Evolutionary conservation across 345 rosid species (phyloP).

Genomic region (Triadica sebifera): DNA sequence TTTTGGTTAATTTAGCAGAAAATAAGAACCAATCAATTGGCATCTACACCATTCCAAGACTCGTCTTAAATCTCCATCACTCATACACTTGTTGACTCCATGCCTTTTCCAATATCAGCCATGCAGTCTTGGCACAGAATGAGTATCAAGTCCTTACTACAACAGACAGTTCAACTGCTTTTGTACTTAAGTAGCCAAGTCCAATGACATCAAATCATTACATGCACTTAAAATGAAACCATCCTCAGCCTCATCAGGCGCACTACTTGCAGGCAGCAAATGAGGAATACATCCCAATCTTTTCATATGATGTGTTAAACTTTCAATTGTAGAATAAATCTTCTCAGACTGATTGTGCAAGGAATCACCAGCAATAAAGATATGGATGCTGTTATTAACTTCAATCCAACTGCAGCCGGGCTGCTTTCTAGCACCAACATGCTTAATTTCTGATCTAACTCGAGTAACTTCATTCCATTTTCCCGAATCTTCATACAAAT

Average conservation of each 20-base stretch:
- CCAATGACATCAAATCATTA: background rate
- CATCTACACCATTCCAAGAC: background rate
- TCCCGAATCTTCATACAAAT: constrained; percentile 41
- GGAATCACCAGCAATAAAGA: constrained; percentile 33
- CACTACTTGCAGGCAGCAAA: constrained; percentile 7
- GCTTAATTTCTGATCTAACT: constrained; percentile 36
- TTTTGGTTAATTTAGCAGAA: background rate
- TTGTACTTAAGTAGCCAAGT: background rate
- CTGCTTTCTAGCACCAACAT: constrained; percentile 37
- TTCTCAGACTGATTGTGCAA: constrained; percentile 33
- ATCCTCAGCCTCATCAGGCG: constrained; percentile 7
- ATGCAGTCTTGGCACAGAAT: background rate
- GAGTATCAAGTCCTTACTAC: background rate
- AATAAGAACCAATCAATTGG: background rate
- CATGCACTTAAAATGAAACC: background rate
- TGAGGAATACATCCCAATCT: constrained; percentile 27
- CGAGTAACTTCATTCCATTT: constrained; percentile 18
- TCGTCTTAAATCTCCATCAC: background rate
- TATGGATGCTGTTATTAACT: constrained; percentile 30
- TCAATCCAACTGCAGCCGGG: constrained; percentile 61
- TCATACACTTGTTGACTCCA: background rate
- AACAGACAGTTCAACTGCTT: background rate
- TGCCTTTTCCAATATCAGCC: background rate
- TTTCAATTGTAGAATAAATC: constrained; percentile 28
- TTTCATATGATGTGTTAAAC: constrained; percentile 33